Percentiles rank a stretch among this genome's conserved stretches.
Conservation (phyloP, 371 early-diverging fungal genomes). For the Smittium culicis region DNA sequence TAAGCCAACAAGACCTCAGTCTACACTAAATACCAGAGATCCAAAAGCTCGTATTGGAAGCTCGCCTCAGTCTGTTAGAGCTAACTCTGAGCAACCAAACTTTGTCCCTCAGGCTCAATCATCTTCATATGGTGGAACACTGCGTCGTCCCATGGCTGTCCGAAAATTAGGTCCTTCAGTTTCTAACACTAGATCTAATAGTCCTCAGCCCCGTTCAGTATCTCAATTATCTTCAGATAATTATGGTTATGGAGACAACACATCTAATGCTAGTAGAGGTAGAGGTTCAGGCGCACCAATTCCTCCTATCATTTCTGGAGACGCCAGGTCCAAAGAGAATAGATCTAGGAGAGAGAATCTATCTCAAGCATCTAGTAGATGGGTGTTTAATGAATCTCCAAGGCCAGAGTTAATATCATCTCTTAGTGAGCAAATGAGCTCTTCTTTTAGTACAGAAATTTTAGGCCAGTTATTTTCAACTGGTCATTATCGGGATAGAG, state of each 20-base stretch:
- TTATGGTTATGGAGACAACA: slow-evolving; percentile 12
- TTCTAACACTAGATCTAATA: neutral
- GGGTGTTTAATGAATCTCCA: slow-evolving; percentile 57
- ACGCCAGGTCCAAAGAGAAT: slow-evolving; percentile 47
- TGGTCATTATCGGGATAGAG: slow-evolving; percentile 69
- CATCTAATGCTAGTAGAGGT: slow-evolving; percentile 17
- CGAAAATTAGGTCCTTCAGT: neutral
- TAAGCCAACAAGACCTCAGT: neutral
- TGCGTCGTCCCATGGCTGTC: neutral
- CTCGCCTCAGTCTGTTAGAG: neutral
- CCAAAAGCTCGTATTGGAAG: neutral
- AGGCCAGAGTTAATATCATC: slow-evolving; percentile 52
- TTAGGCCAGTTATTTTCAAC: slow-evolving; percentile 52
- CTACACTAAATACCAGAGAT: neutral
- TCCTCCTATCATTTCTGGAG: slow-evolving; percentile 47
- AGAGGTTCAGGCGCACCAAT: slow-evolving; percentile 18
- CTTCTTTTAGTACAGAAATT: slow-evolving; percentile 43
- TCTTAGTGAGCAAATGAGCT: slow-evolving; percentile 42
- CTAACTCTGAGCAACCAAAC: neutral
- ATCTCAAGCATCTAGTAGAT: slow-evolving; percentile 16
- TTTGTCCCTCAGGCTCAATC: neutral
- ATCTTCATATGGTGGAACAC: neutral
- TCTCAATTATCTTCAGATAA: neutral
- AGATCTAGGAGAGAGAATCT: slow-evolving; percentile 57
- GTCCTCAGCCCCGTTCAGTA: neutral